These are phyloP conservation scores for Daedaleopsis nitida DNA, from an alignment of 768 basidiomycete species.

Conservation along the genomic window DNA sequence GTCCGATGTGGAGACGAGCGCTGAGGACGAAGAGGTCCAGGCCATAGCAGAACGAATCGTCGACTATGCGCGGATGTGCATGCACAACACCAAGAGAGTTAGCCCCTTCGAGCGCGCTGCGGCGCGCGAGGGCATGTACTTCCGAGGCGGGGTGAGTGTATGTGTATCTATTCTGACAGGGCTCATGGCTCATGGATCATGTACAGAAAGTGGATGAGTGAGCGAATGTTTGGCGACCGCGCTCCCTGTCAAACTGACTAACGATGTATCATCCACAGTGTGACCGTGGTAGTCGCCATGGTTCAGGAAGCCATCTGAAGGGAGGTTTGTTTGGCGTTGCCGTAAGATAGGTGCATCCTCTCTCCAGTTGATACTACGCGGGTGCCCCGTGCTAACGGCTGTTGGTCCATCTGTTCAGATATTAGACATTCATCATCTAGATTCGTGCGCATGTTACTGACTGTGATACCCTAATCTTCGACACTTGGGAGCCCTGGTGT, in stretches of 20 bases:
- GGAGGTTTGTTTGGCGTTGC: too few species aligned
- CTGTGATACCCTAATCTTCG: background rate
- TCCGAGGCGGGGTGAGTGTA: slow-evolving; percentile 70
- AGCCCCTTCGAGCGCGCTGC: slow-evolving; percentile 80
- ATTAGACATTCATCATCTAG: background rate
- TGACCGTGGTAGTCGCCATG: slow-evolving; percentile 69
- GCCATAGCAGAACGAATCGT: slow-evolving; percentile 73
- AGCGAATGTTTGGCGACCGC: slow-evolving; percentile 28
- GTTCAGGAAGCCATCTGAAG: slow-evolving; percentile 54
- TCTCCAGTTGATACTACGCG: background rate
- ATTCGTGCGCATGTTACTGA: background rate
- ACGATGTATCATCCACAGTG: slow-evolving; percentile 41
- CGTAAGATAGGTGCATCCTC: too few species aligned
- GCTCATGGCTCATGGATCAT: slow-evolving; percentile 1
- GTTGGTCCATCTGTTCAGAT: background rate
- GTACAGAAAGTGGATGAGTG: slow-evolving; percentile 81
- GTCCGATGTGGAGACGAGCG: slow-evolving; percentile 24
- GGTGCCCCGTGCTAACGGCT: background rate
- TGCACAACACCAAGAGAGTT: slow-evolving; percentile 62
- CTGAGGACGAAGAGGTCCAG: slow-evolving; percentile 67
- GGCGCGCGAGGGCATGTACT: slow-evolving; percentile 62
- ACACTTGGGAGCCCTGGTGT: background rate
- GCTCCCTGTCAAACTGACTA: background rate
- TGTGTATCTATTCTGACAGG: background rate
- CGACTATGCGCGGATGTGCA: slow-evolving; percentile 67